Evolutionary conservation across 176 grass and related monocot genomes (phyloP), one percentile per base, ranked within the genome.

Genomic region (Oryza glaberrima): DNA sequence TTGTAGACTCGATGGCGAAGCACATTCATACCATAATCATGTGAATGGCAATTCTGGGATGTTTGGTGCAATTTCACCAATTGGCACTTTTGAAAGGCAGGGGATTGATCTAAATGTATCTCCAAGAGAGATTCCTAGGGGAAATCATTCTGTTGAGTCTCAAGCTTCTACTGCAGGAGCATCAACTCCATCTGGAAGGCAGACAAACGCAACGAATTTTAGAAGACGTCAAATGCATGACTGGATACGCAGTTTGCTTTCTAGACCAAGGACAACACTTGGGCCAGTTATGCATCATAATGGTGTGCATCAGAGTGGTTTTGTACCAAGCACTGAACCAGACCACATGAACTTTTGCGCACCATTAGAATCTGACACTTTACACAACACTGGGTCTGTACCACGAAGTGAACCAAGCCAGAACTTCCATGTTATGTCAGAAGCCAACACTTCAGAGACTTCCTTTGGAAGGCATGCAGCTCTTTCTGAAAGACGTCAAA

Each of bases 91-190:
- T 1, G 82, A 81, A 77, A 85, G 75, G 17, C 77, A 84, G 81
- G 84, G 91, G 25, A 85, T 98, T 73, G 96, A 98, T 91, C 78
- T 98, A 67, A 98, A 98, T 94, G 77, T 82, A 45, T 84, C 86
- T 48, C 96, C 96, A 73, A 89, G 86, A 81, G 90, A 95, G 30
- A 48, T 76, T 88, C 32, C 73, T 44, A 84, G 91, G 35, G 89
- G 88, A 34, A 67, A 74, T 63, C 75, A 87, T 66, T 77, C 63
- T 47, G 73, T 65, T 41, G 81, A 89, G 51, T 86, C 82, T 30
- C 94, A 85, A 30, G 67, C 60, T 47, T 78, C 82, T 34, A 65
- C 81, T 40, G 85, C 75, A 78, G 86, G 85, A 8, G 70, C 84
- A 63, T 85, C 86, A 40, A 94, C 88, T 71, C 83, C 91, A 45